phyloP scores from a whole-genome alignment of 2,329 filamentous ascomycete species.

The Sarocladium kiliense region DNA sequence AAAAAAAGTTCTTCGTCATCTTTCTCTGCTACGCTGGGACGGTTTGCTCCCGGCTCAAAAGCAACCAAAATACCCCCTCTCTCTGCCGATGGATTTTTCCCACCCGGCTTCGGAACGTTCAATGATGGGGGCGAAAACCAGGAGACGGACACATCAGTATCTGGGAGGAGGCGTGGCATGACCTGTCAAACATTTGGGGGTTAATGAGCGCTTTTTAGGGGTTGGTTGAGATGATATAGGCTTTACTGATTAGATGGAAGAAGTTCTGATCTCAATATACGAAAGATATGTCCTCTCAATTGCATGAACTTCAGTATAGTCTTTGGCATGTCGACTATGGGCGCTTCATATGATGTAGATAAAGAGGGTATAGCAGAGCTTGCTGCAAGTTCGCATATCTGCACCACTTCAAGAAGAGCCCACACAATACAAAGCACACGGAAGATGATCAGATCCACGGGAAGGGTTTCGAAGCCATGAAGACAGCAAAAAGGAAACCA shows the following conservation, averaged over 20 bases:
- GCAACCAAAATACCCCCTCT: neutral
- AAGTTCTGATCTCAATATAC: constrained; percentile 7
- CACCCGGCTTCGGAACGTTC: neutral
- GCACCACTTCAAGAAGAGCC: too few species aligned
- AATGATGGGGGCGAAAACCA: neutral
- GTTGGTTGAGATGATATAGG: neutral
- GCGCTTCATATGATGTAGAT: too few species aligned
- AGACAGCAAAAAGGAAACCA: too few species aligned
- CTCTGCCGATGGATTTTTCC: neutral
- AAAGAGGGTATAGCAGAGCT: too few species aligned
- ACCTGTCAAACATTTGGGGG: neutral
- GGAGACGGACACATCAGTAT: neutral
- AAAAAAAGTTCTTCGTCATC: neutral
- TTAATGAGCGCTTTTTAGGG: neutral
- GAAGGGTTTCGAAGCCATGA: too few species aligned
- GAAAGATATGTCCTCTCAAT: constrained; percentile 4
- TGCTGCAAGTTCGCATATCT: too few species aligned
- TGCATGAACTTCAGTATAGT: too few species aligned
- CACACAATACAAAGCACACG: neutral
- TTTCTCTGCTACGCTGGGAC: neutral
- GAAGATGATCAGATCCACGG: too few species aligned
- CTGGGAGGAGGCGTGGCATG: neutral
- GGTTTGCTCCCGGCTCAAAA: neutral
- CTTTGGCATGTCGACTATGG: too few species aligned
- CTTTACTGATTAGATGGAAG: neutral